A percentile compares a stretch with the other conserved stretches of the same genome.
These are phyloP conservation scores for Pyrus pyrifolia DNA, from an alignment of 306 rosid species.

Conservation along the genomic window DNA sequence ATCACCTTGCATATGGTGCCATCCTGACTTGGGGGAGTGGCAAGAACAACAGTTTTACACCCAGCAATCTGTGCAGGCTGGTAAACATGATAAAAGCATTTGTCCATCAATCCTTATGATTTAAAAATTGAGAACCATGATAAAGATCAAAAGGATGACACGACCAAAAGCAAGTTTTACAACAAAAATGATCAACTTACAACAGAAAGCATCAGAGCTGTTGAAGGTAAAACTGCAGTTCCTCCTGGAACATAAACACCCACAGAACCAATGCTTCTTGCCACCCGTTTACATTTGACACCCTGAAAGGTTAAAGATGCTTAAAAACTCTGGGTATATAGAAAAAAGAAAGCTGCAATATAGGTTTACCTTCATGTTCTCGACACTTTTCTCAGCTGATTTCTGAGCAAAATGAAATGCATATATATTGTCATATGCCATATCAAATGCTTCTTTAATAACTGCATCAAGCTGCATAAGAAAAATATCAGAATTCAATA, in stretches of 20 bases:
- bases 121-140: not conserved
- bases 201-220: conserved; percentile 95
- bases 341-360: conserved; percentile 9
- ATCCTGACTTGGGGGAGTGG: conserved; percentile 83
- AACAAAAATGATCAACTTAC: conserved; percentile 49
- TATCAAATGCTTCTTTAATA: conserved; percentile 78
- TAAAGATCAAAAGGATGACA: not conserved
- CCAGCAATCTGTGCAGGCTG: conserved; percentile 99
- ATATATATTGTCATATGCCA: conserved; percentile 79
- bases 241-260: conserved; percentile 99
- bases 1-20: conserved; percentile 85
- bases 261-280: conserved; percentile 91
- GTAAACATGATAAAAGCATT: conserved; percentile 13
- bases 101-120: conserved; percentile 18
- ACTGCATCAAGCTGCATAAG: conserved; percentile 64
- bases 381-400: conserved; percentile 61
- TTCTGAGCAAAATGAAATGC: conserved; percentile 94
- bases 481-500: conserved; percentile 8
- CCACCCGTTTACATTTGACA: conserved; percentile 90
- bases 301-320: conserved; percentile 51
- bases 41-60: conserved; percentile 85
- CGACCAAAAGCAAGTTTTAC: not conserved
- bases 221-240: conserved; percentile 96
- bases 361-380: conserved; percentile 81
- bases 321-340: not conserved